Conservation (phyloP, 345 rosid genomes). For the Geranium brycei region DNA sequence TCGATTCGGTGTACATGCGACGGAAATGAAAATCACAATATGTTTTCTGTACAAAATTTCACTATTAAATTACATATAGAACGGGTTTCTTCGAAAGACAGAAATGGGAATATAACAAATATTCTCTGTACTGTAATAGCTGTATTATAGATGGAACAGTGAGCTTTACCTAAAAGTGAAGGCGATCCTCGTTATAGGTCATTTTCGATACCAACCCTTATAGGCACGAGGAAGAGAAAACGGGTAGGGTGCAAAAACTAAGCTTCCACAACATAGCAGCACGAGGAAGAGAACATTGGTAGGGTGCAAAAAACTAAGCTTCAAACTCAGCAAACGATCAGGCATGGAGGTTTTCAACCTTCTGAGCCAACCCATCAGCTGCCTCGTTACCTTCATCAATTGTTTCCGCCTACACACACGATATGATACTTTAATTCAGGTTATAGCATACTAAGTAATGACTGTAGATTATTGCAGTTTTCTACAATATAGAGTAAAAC, state of each 20-base stretch:
- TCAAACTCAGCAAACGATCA: slow-evolving; percentile 11
- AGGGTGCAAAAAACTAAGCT: neutral
- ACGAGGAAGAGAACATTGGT: neutral
- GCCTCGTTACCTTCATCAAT: slow-evolving; percentile 37
- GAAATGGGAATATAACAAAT: neutral
- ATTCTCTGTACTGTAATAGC: neutral
- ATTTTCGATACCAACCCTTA: too few relatives aligned
- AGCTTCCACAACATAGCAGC: neutral
- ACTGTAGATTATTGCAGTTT: too few relatives aligned
- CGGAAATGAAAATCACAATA: too few relatives aligned
- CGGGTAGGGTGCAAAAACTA: neutral
- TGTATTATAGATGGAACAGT: slow-evolving; percentile 1
- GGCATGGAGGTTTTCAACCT: slow-evolving; percentile 34
- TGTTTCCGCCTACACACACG: slow-evolving; percentile 12
- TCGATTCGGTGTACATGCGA: too few relatives aligned
- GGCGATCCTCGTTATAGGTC: too few relatives aligned
- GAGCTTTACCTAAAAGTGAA: too few relatives aligned
- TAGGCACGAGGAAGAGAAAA: too few relatives aligned
- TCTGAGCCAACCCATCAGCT: slow-evolving; percentile 34
- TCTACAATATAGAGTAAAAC: too few relatives aligned
- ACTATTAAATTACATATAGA: neutral
- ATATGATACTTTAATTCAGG: neutral
- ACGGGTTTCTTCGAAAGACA: neutral
- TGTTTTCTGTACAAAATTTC: neutral
- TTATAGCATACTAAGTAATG: too few relatives aligned